A percentile compares a stretch with the other conserved stretches of the same genome.
These are phyloP conservation scores for Onygenales sp. DNA, from an alignment of 2,329 filamentous ascomycete genomes.

Conservation along the genomic window DNA sequence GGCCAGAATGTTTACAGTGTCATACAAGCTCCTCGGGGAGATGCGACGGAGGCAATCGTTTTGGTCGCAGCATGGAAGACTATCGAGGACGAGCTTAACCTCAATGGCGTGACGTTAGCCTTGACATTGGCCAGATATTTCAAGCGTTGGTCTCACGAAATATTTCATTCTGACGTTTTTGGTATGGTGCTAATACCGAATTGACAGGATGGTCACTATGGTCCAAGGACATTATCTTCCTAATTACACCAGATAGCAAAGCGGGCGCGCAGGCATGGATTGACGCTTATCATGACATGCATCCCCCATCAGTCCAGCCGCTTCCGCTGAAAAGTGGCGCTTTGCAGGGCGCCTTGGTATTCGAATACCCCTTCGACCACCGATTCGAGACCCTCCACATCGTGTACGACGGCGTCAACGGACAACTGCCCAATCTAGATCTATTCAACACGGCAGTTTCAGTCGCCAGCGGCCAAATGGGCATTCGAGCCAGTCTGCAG, in stretches of 20 bases:
- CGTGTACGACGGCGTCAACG: conserved; percentile 91
- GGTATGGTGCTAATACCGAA: neutral
- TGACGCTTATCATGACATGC: conserved; percentile 90
- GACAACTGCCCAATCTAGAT: conserved; percentile 89
- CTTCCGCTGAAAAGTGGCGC: conserved; percentile 86
- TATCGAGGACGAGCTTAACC: conserved; percentile 66
- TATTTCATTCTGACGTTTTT: neutral
- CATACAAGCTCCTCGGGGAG: conserved; percentile 83
- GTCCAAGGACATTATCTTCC: conserved; percentile 96
- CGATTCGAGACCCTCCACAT: conserved; percentile 83
- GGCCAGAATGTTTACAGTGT: conserved; percentile 93
- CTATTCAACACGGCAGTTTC: conserved; percentile 87
- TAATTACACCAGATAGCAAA: conserved; percentile 80
- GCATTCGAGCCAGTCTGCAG: conserved; percentile 73
- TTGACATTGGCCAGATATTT: conserved; percentile 89
- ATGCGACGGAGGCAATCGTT: conserved; percentile 95
- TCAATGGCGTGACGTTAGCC: conserved; percentile 76
- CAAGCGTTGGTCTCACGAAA: conserved; percentile 49
- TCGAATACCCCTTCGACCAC: conserved; percentile 81
- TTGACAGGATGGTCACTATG: conserved; percentile 77
- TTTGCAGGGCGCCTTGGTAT: conserved; percentile 82
- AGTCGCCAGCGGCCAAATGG: conserved; percentile 87
- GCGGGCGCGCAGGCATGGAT: conserved; percentile 94
- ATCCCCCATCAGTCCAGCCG: conserved; percentile 60
- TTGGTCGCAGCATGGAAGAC: conserved; percentile 84